Base-by-base conservation (phyloP, 352 stramenopile genomes). In the Thalassiosira mediterranea region DNA sequence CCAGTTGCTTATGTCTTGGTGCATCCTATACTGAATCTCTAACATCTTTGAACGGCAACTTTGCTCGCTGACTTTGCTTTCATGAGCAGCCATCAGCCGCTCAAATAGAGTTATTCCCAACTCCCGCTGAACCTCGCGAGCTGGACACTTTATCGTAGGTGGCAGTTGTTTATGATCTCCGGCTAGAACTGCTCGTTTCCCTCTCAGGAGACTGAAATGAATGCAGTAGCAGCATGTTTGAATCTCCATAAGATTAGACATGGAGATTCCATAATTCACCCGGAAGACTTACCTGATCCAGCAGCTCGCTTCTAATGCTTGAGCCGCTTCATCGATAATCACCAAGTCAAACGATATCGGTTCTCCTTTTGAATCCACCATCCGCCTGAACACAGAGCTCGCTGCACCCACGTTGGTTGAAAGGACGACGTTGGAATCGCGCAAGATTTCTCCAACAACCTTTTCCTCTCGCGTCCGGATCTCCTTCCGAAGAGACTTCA, bases 11-110 rank as follows among this genome's bases (percentile, higher is more conserved):
- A 99, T 99, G 26, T 94, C 71, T 38, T 92, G 72, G 73, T 99
- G 94, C 97, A 99, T 99, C 46, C 96, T 94, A 70, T 99, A 99
- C 88, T 99, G 97, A 4, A 95, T 95, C 38, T 95, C 87, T 15
- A 99, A 87, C 94, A 99, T 97, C 59, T 93, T 67, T 5, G 80
- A 90, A 61, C 90, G 61, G 3, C 88, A n/a, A 93, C 83, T 61
- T 64, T 31, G 31, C 51, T 31, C 37, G 1, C 29, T 19, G n/a
- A 44, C 64, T 34, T 71, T 64, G 13, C 37, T 40, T 47, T 92
- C 42, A 60, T 84, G 37, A 42, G 8, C 64, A 34, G 59, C 17
- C 65, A 98, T 95, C 3, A 99, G 75, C 38, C 97, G 89, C 71
- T 99, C 97, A 88, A 99, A 99, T 40, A 99, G 87, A 40, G 97